Percentiles rank a stretch among this genome's conserved stretches.
Conservation (phyloP, 1,139 yeast species). For the Suhomyces anneliseae region DNA sequence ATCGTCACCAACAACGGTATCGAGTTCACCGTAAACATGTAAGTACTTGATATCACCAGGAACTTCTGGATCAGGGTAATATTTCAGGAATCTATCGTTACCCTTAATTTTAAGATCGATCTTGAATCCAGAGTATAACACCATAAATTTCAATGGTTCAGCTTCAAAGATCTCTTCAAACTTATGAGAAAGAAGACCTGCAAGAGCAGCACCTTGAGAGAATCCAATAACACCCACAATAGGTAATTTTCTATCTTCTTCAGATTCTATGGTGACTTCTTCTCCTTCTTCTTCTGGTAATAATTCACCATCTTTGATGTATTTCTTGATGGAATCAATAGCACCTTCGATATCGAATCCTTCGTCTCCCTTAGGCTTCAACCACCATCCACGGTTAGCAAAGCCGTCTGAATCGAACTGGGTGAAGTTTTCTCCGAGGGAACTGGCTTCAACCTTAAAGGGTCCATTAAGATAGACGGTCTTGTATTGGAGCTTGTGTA, state of each 20-base stretch:
- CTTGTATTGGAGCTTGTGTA: conserved; percentile 42
- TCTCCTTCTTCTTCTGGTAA: conserved; percentile 30
- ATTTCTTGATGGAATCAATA: conserved; percentile 30
- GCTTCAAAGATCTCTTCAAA: conserved; percentile 31
- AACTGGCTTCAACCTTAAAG: conserved; percentile 46
- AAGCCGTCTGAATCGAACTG: conserved; percentile 32
- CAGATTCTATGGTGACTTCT: conserved; percentile 19
- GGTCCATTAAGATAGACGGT: conserved; percentile 83
- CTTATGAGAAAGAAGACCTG: conserved; percentile 34
- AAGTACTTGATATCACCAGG: conserved; percentile 40
- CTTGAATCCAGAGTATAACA: conserved; percentile 77
- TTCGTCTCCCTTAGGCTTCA: conserved; percentile 24
- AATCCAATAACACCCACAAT: conserved; percentile 46
- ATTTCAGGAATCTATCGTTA: conserved; percentile 23
- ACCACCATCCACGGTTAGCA: conserved; percentile 41
- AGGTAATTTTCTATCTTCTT: conserved; percentile 29
- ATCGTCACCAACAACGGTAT: conserved; percentile 82
- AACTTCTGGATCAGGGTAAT: conserved; percentile 27
- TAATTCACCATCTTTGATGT: conserved; percentile 32
- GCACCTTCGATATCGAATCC: conserved; percentile 30
- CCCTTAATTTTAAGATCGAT: conserved; percentile 48
- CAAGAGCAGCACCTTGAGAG: conserved; percentile 53
- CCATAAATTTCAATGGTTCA: conserved; percentile 59
- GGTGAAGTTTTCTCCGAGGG: conserved; percentile 51
- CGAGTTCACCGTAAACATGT: conserved; percentile 84